Base-by-base conservation (phyloP, 1,139 yeast genomes). In the Pichia sp. region DNA sequence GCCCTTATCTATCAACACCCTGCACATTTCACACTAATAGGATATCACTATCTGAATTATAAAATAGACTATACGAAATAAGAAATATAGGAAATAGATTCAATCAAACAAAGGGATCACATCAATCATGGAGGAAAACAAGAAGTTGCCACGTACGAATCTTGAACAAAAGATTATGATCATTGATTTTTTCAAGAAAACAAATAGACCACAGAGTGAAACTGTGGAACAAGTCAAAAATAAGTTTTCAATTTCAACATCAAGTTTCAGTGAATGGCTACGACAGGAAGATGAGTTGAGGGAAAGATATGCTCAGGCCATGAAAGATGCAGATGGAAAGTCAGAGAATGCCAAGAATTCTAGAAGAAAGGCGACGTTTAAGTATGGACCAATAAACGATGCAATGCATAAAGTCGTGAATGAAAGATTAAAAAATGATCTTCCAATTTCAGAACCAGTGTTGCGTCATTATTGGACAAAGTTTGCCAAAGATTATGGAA, bases 241-340 rank as follows among this genome's bases (percentile, higher is more conserved):
- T 44, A 70, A 70, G 48, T 69, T 75, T 39, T 71, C 81, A 18
- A 78, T 79, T 15, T 76, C 81, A 15, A 78, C 84, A 0, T 76
- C 81, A 21, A 73, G 80, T 8, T 73, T 79, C 52, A 73, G 80
- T 56, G 85, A 79, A 59, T 79, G 85, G 85, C 58, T 79, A 32
- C 78, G 77, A 59, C 69, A 73, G 49, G 84, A 79, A 58, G 65
- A 59, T 5, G 79, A 77, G 24, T 63, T 78, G 37, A 60, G 84
- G 18, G 67, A 65, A 38, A 60, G 82, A 44, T 71, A 56, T 44
- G 55, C 57, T 31, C 58, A 56, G 36, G 55, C 65, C 12, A 46
- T 50, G 22, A 48, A 49, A 12, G 44, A 45, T 4, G 55, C 55
- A 12, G 38, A 40, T 1, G 51, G 65, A 39, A 71, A 72, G 2